Evolutionary conservation across 2,329 filamentous ascomycete genomes (phyloP).

Genomic region (Hirsutella thompsonii): DNA sequence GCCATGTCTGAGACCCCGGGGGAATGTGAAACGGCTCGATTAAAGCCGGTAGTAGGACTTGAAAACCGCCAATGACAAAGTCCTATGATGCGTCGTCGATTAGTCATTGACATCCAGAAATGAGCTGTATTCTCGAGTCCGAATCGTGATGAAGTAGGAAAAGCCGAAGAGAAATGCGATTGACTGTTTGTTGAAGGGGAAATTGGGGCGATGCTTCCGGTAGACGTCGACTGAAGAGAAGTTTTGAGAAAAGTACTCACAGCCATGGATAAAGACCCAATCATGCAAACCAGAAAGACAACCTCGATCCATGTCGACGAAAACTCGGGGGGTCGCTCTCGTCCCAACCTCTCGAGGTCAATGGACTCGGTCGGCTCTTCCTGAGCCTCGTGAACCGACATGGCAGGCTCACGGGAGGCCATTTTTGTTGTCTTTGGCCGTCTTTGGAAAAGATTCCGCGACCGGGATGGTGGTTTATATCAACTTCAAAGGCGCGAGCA

Average conservation of each 20-base stretch:
- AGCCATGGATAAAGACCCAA: conserved; percentile 46
- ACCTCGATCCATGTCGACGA: conserved; percentile 37
- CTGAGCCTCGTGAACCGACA: conserved; percentile 4
- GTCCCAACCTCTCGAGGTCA: conserved; percentile 42
- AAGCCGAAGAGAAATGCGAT: too few species aligned
- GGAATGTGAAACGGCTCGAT: conserved; percentile 50
- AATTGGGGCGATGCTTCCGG: too few species aligned
- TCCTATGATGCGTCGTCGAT: conserved; percentile 28
- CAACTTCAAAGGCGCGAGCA: not conserved
- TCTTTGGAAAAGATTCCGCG: conserved; percentile 3
- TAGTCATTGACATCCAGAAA: not conserved
- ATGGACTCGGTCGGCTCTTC: conserved; percentile 6
- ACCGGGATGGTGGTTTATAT: conserved; percentile 3
- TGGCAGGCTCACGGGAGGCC: conserved; percentile 3
- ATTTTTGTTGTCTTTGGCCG: conserved; percentile 2
- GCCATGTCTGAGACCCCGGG: conserved; percentile 47
- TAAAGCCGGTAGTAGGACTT: conserved; percentile 55
- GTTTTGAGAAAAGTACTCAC: conserved; percentile 19
- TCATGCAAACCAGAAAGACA: conserved; percentile 44
- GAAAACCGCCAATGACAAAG: conserved; percentile 64
- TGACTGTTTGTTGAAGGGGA: too few species aligned
- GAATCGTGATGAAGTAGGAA: too few species aligned
- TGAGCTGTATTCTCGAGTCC: too few species aligned
- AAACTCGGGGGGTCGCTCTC: conserved; percentile 44
- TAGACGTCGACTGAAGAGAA: too few species aligned